Percentiles rank a stretch among this genome's conserved stretches.
Evolutionary conservation across 78 protist species (phyloP).

Genomic region (Blattamonas nauphoetae): DNA sequence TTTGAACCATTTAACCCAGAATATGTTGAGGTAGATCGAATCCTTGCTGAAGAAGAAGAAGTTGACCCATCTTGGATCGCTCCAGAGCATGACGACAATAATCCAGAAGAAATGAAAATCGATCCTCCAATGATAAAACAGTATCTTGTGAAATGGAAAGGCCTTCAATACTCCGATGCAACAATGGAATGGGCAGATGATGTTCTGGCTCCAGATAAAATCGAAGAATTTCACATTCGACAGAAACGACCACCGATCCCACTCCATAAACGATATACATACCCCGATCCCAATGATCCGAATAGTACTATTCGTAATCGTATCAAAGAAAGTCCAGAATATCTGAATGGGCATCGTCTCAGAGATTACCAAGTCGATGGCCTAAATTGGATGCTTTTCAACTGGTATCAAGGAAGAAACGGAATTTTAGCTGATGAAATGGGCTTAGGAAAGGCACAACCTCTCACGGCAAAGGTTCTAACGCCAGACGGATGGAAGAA

Average conservation of each 20-base stretch:
- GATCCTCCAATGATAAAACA: background rate
- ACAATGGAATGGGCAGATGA: slow-evolving; percentile 11
- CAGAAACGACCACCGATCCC: background rate
- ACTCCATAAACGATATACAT: no score
- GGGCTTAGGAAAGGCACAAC: slow-evolving; percentile 31
- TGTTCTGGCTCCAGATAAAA: background rate
- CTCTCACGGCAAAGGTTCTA: no score
- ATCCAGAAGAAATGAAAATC: background rate
- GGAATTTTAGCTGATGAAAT: slow-evolving; percentile 19
- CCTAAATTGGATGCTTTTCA: slow-evolving; percentile 8
- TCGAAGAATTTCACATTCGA: background rate
- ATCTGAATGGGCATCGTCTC: no score
- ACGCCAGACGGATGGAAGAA: no score
- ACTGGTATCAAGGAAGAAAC: background rate
- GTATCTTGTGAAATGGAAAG: slow-evolving; percentile 27
- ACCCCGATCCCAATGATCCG: no score
- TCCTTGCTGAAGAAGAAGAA: background rate
- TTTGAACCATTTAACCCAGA: slow-evolving; percentile 11
- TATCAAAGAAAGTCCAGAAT: no score
- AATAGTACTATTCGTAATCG: no score
- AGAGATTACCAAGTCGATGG: slow-evolving; percentile 20
- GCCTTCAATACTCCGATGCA: background rate
- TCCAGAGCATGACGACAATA: background rate
- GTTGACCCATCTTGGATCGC: background rate
- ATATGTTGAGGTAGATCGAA: background rate